These are phyloP conservation scores for Mucuna pruriens DNA, from an alignment of 306 rosid species.

Conservation along the genomic window DNA sequence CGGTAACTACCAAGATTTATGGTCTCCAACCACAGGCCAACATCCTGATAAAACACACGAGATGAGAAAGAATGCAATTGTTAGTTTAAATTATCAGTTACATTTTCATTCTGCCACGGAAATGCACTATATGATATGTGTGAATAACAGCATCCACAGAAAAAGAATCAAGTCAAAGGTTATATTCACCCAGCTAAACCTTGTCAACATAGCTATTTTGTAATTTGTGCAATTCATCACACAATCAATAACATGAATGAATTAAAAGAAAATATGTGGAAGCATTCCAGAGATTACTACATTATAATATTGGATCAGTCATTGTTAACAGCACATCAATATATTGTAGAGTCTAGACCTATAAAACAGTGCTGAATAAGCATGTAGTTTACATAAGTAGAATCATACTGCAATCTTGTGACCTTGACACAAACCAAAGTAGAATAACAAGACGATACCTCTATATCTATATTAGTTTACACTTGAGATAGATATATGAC, in stretches of 20 bases:
- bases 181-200: constrained; percentile 5
- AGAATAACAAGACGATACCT: constrained; percentile 5
- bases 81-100: constrained; percentile 8
- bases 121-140: background rate
- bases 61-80: background rate
- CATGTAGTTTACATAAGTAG: background rate
- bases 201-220: constrained; percentile 12
- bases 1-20: constrained; percentile 93
- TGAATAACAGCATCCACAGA: background rate
- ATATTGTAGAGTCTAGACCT: constrained; percentile 6
- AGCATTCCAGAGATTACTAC: background rate
- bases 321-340: constrained; percentile 1
- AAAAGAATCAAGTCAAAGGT: background rate
- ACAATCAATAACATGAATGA: constrained; percentile 9
- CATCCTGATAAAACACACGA: constrained; percentile 71
- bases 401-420: constrained; percentile 13
- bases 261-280: background rate
- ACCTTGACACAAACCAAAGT: constrained; percentile 23
- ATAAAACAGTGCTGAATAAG: background rate
- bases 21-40: constrained; percentile 97
- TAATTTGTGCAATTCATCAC: background rate
- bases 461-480: background rate
- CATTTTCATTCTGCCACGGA: constrained; percentile 12
- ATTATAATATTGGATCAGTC: background rate
- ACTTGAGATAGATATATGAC: background rate